Percentiles rank a stretch among this genome's conserved stretches.
Evolutionary conservation across 1,284 basidiomycete genomes (phyloP).

Genomic region (Singerocomus rubriflavus): DNA sequence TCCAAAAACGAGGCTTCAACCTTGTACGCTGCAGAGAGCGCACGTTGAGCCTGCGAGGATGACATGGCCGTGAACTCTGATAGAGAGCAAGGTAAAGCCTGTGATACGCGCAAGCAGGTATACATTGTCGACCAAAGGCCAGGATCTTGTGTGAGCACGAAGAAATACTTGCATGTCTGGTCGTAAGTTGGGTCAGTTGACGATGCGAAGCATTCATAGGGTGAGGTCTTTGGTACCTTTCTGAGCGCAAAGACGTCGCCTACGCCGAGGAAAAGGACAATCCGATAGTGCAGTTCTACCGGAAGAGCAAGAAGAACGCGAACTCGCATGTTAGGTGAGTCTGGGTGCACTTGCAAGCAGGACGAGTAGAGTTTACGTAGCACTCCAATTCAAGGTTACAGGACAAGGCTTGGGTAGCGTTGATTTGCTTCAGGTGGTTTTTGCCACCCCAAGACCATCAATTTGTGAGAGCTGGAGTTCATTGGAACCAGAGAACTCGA

Average conservation of each 20-base stretch:
- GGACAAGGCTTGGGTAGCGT: no score
- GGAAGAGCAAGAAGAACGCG: slow-evolving; percentile 11
- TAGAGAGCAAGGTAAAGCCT: slow-evolving; percentile 19
- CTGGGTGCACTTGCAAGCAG: not conserved
- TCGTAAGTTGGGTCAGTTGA: not conserved
- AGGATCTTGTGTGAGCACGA: slow-evolving; percentile 12
- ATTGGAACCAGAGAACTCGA: no score
- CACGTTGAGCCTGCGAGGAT: slow-evolving; percentile 4
- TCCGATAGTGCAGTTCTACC: slow-evolving; percentile 14
- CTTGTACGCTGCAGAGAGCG: slow-evolving; percentile 9
- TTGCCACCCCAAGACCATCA: no score
- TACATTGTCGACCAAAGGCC: slow-evolving; percentile 15
- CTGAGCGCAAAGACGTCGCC: slow-evolving; percentile 18
- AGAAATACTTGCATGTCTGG: slow-evolving; percentile 20
- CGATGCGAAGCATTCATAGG: not conserved
- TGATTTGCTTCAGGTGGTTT: no score
- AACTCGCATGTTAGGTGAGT: not conserved
- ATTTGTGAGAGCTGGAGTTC: no score
- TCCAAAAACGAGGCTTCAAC: slow-evolving; percentile 20
- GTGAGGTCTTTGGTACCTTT: slow-evolving; percentile 5
- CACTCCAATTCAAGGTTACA: no score
- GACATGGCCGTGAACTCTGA: slow-evolving; percentile 14
- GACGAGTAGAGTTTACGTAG: not conserved
- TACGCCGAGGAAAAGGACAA: slow-evolving; percentile 18
- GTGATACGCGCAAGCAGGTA: slow-evolving; percentile 7